These are phyloP conservation scores for Hypericum perforatum DNA, from an alignment of 345 rosid species.

Conservation along the genomic window DNA sequence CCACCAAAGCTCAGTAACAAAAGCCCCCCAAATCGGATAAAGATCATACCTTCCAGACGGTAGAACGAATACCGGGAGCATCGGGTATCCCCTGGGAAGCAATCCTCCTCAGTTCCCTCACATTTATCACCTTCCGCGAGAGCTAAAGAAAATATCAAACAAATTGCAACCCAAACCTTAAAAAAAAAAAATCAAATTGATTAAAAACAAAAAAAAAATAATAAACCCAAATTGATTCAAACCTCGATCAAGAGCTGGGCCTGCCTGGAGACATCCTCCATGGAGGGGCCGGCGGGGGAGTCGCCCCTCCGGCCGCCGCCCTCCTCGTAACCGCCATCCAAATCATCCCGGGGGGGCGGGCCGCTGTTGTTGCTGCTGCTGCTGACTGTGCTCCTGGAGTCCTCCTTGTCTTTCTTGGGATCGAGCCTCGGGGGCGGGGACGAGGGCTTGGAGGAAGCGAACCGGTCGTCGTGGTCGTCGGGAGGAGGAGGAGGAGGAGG, in stretches of 20 bases:
- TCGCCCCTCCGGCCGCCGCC: no score
- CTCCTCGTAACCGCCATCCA: constrained; percentile 14
- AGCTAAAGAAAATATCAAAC: constrained; percentile 27
- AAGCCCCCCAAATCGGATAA: not conserved
- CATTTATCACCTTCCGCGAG: constrained; percentile 72
- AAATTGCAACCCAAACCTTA: not conserved
- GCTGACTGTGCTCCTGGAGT: constrained; percentile 4
- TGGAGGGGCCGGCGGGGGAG: constrained; percentile 25
- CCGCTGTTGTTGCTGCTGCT: constrained; percentile 1
- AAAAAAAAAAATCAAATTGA: not conserved
- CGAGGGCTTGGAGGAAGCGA: constrained; percentile 6
- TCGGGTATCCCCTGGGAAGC: constrained; percentile 84
- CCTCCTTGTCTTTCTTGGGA: constrained; percentile 19
- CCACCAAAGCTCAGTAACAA: not conserved
- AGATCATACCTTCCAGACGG: constrained; percentile 73
- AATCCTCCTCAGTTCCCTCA: constrained; percentile 66
- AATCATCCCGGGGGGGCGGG: not conserved
- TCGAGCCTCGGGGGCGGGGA: constrained; percentile 34
- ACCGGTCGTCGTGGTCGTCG: constrained; percentile 12
- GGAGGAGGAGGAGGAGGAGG: constrained; percentile 25
- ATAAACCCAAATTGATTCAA: not conserved
- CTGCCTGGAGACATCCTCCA: constrained; percentile 67
- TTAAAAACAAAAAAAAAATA: not conserved
- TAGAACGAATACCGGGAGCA: constrained; percentile 71
- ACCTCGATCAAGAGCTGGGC: constrained; percentile 81